Conservation (phyloP, 768 basidiomycete species). For the Psilocybe cyanescens region DNA sequence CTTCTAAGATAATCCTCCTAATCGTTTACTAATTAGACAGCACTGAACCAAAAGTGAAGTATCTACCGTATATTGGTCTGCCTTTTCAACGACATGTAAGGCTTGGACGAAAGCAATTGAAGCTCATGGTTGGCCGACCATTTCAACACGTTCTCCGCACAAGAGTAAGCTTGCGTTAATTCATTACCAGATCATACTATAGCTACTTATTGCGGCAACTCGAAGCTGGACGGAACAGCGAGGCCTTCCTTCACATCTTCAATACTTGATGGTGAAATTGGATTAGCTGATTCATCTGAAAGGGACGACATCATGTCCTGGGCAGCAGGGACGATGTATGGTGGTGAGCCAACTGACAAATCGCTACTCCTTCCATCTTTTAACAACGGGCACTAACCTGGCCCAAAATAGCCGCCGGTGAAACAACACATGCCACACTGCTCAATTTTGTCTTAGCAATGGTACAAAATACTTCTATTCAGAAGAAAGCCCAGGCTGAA, state of each 20-base stretch:
- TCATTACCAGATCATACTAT: too few species aligned
- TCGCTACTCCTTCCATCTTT: background rate
- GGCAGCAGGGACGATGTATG: slow-evolving; percentile 10
- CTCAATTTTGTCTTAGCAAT: background rate
- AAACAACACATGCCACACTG: background rate
- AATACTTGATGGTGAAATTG: background rate
- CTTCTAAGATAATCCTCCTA: too few species aligned
- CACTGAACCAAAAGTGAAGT: too few species aligned
- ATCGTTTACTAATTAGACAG: too few species aligned
- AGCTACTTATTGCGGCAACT: too few species aligned
- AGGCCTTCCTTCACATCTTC: background rate
- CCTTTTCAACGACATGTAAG: too few species aligned
- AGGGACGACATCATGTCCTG: background rate
- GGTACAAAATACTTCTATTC: background rate
- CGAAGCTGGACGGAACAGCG: background rate
- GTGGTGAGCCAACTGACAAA: background rate
- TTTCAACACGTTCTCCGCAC: slow-evolving; percentile 5
- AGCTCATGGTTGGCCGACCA: slow-evolving; percentile 1
- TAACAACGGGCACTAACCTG: too few species aligned
- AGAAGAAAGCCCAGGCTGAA: background rate
- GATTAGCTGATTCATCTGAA: background rate
- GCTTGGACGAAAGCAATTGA: too few species aligned
- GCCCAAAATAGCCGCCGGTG: background rate
- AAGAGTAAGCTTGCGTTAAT: background rate
- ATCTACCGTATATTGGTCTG: too few species aligned